Conservation (phyloP, 2,329 filamentous ascomycete genomes). For the Fusarium camptoceras region DNA sequence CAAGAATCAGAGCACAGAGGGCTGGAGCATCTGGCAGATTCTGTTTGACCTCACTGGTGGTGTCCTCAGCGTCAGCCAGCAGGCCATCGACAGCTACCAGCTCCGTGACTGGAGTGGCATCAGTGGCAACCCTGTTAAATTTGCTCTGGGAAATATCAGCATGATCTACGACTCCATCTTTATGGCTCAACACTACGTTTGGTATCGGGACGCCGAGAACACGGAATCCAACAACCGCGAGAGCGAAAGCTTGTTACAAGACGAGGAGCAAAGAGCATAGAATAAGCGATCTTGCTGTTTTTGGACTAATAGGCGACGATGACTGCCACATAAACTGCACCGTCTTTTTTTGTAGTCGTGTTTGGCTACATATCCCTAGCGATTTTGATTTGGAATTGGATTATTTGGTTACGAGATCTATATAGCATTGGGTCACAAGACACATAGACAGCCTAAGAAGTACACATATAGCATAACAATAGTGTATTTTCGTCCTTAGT, state of each 20-base stretch:
- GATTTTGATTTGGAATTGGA: slow-evolving; percentile 19
- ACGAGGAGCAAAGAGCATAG: slow-evolving; percentile 47
- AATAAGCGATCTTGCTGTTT: not conserved
- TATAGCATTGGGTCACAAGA: slow-evolving; percentile 4
- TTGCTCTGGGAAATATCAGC: slow-evolving; percentile 85
- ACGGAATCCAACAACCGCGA: slow-evolving; percentile 30
- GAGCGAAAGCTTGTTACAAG: slow-evolving; percentile 46
- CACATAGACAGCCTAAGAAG: not conserved
- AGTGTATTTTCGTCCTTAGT: not conserved
- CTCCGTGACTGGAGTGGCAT: slow-evolving; percentile 91
- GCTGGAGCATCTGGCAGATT: slow-evolving; percentile 89
- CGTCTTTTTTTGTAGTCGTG: not conserved
- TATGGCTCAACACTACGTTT: slow-evolving; percentile 86
- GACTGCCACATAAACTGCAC: not conserved
- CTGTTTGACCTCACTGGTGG: slow-evolving; percentile 86
- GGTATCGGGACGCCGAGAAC: slow-evolving; percentile 65
- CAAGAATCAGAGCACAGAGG: slow-evolving; percentile 83
- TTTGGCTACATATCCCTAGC: not conserved
- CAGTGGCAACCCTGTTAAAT: slow-evolving; percentile 91
- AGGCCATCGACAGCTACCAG: slow-evolving; percentile 85
- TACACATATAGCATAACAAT: slow-evolving; percentile 14
- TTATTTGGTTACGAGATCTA: slow-evolving; percentile 1
- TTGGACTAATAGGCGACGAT: not conserved
- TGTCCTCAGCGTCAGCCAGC: slow-evolving; percentile 82
- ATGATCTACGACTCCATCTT: slow-evolving; percentile 90